These are phyloP conservation scores for Tuber magnatum DNA, from an alignment of 495 filamentous ascomycete species.

Conservation along the genomic window DNA sequence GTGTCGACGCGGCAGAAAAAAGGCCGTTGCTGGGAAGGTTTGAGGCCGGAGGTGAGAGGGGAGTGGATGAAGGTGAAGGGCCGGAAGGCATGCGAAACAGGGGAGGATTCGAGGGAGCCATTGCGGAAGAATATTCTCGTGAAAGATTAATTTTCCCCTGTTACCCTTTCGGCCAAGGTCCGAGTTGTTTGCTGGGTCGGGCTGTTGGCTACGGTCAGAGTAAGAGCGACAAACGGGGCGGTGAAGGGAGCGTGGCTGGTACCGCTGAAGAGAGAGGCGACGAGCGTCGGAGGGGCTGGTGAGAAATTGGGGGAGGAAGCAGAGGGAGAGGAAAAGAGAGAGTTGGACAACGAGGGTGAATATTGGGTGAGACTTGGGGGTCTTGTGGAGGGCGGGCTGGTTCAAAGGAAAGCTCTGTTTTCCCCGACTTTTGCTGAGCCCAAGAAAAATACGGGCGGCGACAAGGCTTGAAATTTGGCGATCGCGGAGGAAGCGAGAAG, in stretches of 20 bases:
- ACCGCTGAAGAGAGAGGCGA: background rate
- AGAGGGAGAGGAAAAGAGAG: background rate
- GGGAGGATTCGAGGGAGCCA: slow-evolving; percentile 26
- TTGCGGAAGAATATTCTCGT: background rate
- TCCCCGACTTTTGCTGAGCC: background rate
- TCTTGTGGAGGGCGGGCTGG: background rate
- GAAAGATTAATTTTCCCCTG: background rate
- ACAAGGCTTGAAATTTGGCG: background rate
- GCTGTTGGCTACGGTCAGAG: background rate
- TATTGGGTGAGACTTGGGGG: background rate
- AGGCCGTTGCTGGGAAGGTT: slow-evolving; percentile 35
- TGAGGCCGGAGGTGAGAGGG: slow-evolving; percentile 23
- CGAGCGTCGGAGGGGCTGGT: background rate
- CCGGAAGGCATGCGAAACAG: slow-evolving; percentile 22
- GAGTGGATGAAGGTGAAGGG: background rate
- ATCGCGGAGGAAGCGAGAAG: background rate
- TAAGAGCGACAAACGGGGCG: background rate
- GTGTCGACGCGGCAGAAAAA: slow-evolving; percentile 32
- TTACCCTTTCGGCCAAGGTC: background rate
- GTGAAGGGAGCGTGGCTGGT: background rate
- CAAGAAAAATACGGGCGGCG: background rate
- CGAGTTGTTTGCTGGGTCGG: background rate
- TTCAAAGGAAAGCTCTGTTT: background rate
- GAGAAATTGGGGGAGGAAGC: background rate
- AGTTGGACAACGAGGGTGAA: background rate